Base-by-base conservation (phyloP, 345 rosid species). In the Eucalyptus fibrosa region DNA sequence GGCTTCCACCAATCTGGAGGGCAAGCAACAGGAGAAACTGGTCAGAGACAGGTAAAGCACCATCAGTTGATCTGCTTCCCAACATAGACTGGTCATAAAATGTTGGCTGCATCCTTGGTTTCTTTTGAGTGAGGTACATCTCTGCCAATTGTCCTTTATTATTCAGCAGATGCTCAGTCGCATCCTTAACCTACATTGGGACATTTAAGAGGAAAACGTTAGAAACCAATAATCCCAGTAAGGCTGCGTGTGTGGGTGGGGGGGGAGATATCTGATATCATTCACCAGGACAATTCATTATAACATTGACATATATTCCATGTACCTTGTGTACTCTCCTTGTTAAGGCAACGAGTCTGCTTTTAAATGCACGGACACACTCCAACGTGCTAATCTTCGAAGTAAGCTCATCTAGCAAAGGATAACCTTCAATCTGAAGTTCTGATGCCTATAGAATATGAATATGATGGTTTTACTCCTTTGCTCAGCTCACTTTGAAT, bases 101-200 rank as follows among this genome's bases (percentile, higher is more conserved):
- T 89, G 95, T 91, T 55, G 98, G 91, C 88, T 97, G 97, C 96
- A 95, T 94, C 89, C 99, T 94, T 49, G 83, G 94, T 92, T 98
- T 98, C 94, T 98, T 98, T 93, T 95, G 99, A 7, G 99, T 97
- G 40, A 98, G 98, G 94, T 95, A 96, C 99, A 98, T 96, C 93
- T 98, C 99, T 6, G 99, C 99, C 99, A 98, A 96, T 91, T 98
- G 97, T 69, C 99, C 99, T 91, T 98, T 99, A 93, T 98, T 99
- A 92, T 98, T 98, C 99, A 98, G 96, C 51, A 97, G 96, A 93
- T 98, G 99, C 91, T 98, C 99, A 55, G 94, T 98, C 95, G 94
- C 99, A 93, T 98, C 99, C 89, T 98, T 93, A 81, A 97, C 97
- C 97, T 96, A 92, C 83, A 87, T 88, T 90, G 28, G 88, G 49